phyloP scores from a whole-genome alignment of 1,284 basidiomycete species.

The Tetrapyrgos nigripes region DNA sequence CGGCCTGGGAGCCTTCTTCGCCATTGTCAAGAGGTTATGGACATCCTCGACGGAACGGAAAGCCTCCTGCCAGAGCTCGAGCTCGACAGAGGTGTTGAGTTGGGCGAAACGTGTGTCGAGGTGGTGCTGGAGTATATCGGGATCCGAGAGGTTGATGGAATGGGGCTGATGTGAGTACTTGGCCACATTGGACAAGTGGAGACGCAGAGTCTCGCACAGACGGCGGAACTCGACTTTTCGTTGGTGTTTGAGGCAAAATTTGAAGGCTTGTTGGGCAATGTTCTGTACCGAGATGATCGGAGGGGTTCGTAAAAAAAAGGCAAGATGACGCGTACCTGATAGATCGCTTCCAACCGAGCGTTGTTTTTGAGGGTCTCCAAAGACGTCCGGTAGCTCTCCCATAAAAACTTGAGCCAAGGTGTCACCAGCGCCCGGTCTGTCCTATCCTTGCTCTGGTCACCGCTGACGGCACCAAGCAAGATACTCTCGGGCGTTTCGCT shows the following conservation, averaged over 20 bases:
- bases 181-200: constrained; percentile 94
- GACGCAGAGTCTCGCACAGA: constrained; percentile 94
- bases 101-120: constrained; percentile 98
- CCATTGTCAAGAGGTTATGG: constrained; percentile 93
- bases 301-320: background rate
- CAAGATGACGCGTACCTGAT: constrained; percentile 72
- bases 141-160: constrained; percentile 97
- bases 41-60: constrained; percentile 99
- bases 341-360: constrained; percentile 91
- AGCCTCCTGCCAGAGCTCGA: constrained; percentile 99
- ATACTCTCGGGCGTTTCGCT: constrained; percentile 94
- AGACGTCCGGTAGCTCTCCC: constrained; percentile 98
- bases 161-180: constrained; percentile 97
- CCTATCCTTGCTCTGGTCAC: constrained; percentile 93
- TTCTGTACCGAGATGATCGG: constrained; percentile 54
- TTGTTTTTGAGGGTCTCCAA: constrained; percentile 98
- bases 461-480: constrained; percentile 86
- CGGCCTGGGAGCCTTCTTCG: constrained; percentile 91
- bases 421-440: constrained; percentile 96
- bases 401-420: constrained; percentile 97
- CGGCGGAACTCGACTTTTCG: constrained; percentile 98
- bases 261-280: constrained; percentile 97
- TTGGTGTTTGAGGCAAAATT: constrained; percentile 93
- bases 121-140: constrained; percentile 96
- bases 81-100: constrained; percentile 96